Evolutionary conservation across 2,329 filamentous ascomycete species (phyloP).

Genomic region (Claviceps humidiphila): DNA sequence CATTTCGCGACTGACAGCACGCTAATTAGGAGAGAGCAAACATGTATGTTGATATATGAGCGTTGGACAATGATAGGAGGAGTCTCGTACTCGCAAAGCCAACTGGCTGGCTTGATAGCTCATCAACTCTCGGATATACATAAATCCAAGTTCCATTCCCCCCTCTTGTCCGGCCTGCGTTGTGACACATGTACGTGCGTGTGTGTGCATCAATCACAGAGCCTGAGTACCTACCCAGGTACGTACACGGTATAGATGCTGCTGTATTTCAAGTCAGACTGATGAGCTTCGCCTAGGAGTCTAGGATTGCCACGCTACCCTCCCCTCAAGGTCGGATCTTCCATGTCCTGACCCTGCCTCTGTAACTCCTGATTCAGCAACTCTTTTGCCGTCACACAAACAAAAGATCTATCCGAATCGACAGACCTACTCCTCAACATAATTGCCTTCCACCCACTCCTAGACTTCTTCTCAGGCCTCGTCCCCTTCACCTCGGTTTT

Average conservation of each 20-base stretch:
- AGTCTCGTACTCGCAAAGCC: neutral
- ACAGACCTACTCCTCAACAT: conserved; percentile 3
- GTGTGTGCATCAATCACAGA: neutral
- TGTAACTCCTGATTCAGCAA: conserved; percentile 3
- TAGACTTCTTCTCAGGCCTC: neutral
- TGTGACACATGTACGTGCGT: neutral
- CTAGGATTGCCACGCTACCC: neutral
- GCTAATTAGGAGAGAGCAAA: neutral
- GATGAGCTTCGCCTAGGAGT: neutral
- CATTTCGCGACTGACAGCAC: neutral
- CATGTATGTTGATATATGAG: neutral
- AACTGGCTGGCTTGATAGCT: neutral
- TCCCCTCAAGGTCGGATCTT: neutral
- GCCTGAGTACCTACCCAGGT: neutral
- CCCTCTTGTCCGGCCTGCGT: neutral
- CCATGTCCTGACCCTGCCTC: neutral
- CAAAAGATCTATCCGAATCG: conserved; percentile 9
- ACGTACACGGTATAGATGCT: neutral
- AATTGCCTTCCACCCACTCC: neutral
- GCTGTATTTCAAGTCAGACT: neutral
- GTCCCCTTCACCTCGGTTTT: neutral
- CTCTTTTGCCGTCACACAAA: conserved; percentile 8
- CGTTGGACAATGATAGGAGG: neutral
- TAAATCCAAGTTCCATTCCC: neutral
- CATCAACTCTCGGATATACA: neutral